A percentile compares a stretch with the other conserved stretches of the same genome.
phyloP scores from a whole-genome alignment of 208 protist genomes.

The Leishmania amazonensis region DNA sequence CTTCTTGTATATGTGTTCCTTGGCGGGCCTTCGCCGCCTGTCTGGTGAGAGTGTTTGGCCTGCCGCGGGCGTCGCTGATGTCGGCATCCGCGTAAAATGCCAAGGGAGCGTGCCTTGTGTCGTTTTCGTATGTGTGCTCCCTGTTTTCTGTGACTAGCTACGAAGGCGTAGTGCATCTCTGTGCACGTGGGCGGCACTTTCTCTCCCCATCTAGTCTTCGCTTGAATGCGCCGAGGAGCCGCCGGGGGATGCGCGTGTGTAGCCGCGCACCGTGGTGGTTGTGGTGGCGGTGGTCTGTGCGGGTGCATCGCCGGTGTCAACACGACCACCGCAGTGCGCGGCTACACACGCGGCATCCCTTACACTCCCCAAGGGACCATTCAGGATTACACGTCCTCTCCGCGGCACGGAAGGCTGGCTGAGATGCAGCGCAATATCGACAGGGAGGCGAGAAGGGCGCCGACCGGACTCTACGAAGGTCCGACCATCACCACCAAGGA shows the following conservation, averaged over 20 bases:
- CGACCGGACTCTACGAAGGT: constrained; percentile 51
- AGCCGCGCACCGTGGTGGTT: neutral
- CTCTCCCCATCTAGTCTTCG: neutral
- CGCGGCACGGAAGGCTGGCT: constrained; percentile 43
- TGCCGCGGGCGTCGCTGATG: neutral
- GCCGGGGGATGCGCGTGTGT: neutral
- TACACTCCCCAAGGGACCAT: constrained; percentile 68
- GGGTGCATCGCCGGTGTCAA: neutral
- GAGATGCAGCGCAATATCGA: constrained; percentile 67
- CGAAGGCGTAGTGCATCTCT: neutral
- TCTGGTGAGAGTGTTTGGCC: neutral
- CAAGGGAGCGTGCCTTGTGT: neutral
- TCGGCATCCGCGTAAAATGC: neutral
- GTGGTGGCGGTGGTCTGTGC: neutral
- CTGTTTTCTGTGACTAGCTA: neutral
- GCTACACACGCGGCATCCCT: constrained; percentile 58
- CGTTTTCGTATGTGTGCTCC: neutral
- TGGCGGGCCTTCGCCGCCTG: neutral
- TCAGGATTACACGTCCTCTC: constrained; percentile 69
- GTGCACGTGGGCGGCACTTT: neutral
- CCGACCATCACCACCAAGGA: constrained; percentile 49
- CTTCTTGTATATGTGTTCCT: neutral
- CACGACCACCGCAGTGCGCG: neutral
- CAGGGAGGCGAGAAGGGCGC: constrained; percentile 31
- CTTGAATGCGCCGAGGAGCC: neutral